phyloP scores from a whole-genome alignment of 192 early-diverging fungal species.

The Backusella macrospora region DNA sequence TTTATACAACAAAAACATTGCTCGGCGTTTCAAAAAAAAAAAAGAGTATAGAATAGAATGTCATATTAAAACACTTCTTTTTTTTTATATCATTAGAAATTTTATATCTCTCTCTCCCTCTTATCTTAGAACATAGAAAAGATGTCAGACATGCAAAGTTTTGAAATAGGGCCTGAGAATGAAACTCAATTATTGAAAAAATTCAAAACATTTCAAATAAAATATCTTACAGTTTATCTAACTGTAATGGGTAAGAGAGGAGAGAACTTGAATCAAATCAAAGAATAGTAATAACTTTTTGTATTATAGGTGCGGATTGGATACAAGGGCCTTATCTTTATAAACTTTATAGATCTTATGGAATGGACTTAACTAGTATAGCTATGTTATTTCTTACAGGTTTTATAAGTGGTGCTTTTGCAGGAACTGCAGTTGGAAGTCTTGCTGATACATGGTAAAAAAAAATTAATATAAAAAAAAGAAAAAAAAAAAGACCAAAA shows the following conservation, averaged over 20 bases:
- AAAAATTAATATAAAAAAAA: not conserved
- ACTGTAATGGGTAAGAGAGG: constrained; percentile 32
- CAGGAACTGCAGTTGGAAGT: constrained; percentile 72
- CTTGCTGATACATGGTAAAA: constrained; percentile 69
- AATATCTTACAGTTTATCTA: constrained; percentile 39
- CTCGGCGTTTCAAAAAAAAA: not conserved
- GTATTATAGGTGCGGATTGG: constrained; percentile 48
- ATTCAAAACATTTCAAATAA: constrained; percentile 21
- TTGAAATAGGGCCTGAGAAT: constrained; percentile 19
- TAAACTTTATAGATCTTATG: constrained; percentile 63
- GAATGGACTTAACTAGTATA: constrained; percentile 59
- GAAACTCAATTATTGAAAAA: constrained; percentile 18
- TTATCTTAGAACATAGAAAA: not conserved
- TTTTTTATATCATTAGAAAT: not conserved
- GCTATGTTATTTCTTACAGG: constrained; percentile 73
- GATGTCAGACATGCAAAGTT: constrained; percentile 11
- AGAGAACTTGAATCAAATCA: not conserved
- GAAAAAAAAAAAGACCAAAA: too few species aligned
- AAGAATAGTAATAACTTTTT: not conserved
- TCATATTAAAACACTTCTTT: not conserved
- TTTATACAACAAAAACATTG: not conserved
- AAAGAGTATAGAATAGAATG: not conserved
- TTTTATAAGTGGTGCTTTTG: constrained; percentile 69
- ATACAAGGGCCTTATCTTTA: constrained; percentile 69
- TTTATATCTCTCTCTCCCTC: not conserved